These are phyloP conservation scores for Spergularia marina DNA, from an alignment of 148 eudicot species.

Conservation along the genomic window DNA sequence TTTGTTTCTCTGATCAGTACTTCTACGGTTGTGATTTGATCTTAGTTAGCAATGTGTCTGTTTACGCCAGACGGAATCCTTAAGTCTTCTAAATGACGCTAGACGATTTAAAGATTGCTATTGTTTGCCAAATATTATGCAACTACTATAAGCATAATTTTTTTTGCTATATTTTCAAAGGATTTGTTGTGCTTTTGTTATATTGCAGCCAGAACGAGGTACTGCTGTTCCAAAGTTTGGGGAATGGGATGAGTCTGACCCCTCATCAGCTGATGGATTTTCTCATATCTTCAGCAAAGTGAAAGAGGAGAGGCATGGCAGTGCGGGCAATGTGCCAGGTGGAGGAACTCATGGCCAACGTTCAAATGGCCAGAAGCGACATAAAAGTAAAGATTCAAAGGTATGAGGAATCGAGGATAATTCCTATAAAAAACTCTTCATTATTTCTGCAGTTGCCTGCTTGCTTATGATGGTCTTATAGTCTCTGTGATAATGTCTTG, in stretches of 20 bases:
- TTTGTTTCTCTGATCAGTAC: not conserved
- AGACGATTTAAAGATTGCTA: not conserved
- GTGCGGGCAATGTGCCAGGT: slow-evolving; percentile 44
- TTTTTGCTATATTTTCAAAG: not conserved
- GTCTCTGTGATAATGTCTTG: not conserved
- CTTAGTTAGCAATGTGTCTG: not conserved
- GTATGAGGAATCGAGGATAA: slow-evolving; percentile 30
- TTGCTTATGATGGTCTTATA: not conserved
- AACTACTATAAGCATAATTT: not conserved
- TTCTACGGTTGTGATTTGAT: not conserved
- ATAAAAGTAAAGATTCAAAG: slow-evolving; percentile 40
- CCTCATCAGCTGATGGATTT: slow-evolving; percentile 62
- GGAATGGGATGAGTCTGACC: slow-evolving; percentile 72
- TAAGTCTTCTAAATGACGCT: not conserved
- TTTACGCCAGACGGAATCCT: not conserved
- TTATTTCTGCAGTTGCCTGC: not conserved
- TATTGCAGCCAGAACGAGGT: slow-evolving; percentile 57
- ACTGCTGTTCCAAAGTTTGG: slow-evolving; percentile 53
- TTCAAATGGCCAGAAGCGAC: slow-evolving; percentile 42
- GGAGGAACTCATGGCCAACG: slow-evolving; percentile 36
- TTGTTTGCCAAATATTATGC: not conserved
- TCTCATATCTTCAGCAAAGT: slow-evolving; percentile 50
- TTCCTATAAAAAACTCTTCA: not conserved
- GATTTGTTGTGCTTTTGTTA: slow-evolving; percentile 6
- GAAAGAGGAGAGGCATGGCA: slow-evolving; percentile 60